Percentiles rank a stretch among this genome's conserved stretches.
Conservation (phyloP, 192 early-diverging fungal species). For the Lobosporangium transversale region DNA sequence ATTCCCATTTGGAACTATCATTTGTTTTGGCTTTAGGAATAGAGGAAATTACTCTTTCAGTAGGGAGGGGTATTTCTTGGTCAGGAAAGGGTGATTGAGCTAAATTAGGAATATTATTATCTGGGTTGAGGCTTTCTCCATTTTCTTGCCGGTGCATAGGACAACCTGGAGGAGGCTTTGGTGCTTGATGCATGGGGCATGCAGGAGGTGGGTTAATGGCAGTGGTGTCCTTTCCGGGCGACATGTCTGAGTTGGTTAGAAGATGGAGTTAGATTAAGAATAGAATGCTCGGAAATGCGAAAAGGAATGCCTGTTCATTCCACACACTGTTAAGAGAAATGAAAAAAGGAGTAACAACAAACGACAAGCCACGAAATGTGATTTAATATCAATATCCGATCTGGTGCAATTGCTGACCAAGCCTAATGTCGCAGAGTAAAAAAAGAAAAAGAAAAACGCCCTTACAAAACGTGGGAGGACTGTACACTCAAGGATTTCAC, state of each 20-base stretch:
- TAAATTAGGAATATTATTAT: constrained; percentile 93
- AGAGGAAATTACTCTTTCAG: constrained; percentile 80
- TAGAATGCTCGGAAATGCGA: constrained; percentile 1
- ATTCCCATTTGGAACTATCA: constrained; percentile 76
- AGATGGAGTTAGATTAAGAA: neutral
- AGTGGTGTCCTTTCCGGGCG: constrained; percentile 47
- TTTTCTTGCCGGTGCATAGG: constrained; percentile 57
- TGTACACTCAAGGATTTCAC: too few relatives aligned
- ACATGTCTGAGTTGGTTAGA: constrained; percentile 22
- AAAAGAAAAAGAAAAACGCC: too few relatives aligned
- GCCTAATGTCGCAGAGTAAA: too few relatives aligned
- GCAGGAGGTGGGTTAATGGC: constrained; percentile 56
- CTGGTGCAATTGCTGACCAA: too few relatives aligned
- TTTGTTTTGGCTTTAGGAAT: constrained; percentile 75
- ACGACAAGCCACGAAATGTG: too few relatives aligned
- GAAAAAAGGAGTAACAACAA: too few relatives aligned
- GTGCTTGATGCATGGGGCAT: constrained; percentile 60
- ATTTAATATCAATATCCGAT: too few relatives aligned
- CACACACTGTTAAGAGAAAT: too few relatives aligned
- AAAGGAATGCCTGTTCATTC: too few relatives aligned
- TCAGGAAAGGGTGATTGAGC: constrained; percentile 71
- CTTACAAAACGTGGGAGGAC: too few relatives aligned
- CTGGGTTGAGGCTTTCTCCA: constrained; percentile 71
- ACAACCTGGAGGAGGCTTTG: constrained; percentile 56
- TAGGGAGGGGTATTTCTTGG: constrained; percentile 79